Evolutionary conservation across 352 stramenopile genomes (phyloP).

Genomic region (Phytophthora aleatoria): DNA sequence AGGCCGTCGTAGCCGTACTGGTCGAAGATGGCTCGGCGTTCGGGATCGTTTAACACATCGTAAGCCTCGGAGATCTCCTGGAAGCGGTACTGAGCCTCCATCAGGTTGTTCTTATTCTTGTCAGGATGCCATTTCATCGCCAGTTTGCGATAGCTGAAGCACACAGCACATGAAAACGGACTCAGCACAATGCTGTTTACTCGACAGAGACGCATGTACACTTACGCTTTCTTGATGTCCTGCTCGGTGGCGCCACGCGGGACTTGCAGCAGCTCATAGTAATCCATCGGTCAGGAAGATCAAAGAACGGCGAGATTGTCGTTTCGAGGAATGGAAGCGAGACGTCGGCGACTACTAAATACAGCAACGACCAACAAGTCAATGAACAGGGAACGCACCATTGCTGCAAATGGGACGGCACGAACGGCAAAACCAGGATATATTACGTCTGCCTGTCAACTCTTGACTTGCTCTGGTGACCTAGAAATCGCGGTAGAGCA

Average conservation of each 20-base stretch:
- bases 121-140: constrained; percentile 96
- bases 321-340: constrained; percentile 32
- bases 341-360: constrained; percentile 16
- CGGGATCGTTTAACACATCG: constrained; percentile 92
- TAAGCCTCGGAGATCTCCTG: constrained; percentile 96
- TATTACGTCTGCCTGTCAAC: constrained; percentile 37
- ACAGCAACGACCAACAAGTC: constrained; percentile 10
- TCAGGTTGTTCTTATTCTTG: constrained; percentile 92
- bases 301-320: constrained; percentile 9
- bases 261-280: constrained; percentile 93
- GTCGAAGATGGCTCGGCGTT: constrained; percentile 93
- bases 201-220: neutral
- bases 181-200: neutral
- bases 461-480: constrained; percentile 17
- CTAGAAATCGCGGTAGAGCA: constrained; percentile 91
- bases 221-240: constrained; percentile 93
- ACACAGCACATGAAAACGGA: constrained; percentile 4
- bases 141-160: constrained; percentile 89
- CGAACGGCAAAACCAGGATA: constrained; percentile 28
- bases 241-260: constrained; percentile 72
- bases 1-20: constrained; percentile 94
- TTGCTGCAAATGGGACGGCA: constrained; percentile 3
- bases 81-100: constrained; percentile 92
- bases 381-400: constrained; percentile 7
- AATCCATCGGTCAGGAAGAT: constrained; percentile 64